Percentiles rank a stretch among this genome's conserved stretches.
Conservation (phyloP, 2,329 filamentous ascomycete genomes). For the Diatrype stigma region DNA sequence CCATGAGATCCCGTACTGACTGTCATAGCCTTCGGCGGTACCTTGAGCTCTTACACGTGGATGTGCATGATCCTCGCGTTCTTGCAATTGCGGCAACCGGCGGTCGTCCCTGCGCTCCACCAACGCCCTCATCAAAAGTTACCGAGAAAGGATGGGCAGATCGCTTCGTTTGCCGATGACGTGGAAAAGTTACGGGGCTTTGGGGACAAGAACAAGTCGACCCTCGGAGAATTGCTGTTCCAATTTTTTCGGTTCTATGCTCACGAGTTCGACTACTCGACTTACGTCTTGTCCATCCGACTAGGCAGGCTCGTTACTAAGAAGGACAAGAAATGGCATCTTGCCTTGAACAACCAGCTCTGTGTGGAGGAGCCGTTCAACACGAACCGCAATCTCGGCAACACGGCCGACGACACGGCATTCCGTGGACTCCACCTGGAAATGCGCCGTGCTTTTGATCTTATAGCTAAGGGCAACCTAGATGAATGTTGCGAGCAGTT, state of each 20-base stretch:
- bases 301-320: conserved; percentile 76
- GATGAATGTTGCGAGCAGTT: conserved; percentile 83
- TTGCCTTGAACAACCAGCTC: conserved; percentile 73
- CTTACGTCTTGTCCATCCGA: conserved; percentile 77
- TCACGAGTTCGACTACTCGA: conserved; percentile 87
- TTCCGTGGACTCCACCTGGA: conserved; percentile 90
- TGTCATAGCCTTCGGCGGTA: conserved; percentile 75
- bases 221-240: conserved; percentile 82
- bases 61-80: conserved; percentile 98
- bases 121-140: conserved; percentile 62
- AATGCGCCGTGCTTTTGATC: conserved; percentile 80
- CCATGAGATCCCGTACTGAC: background rate
- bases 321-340: conserved; percentile 83
- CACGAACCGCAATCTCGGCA: conserved; percentile 80
- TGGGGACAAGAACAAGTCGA: conserved; percentile 75
- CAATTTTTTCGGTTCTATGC: conserved; percentile 94
- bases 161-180: conserved; percentile 83
- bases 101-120: conserved; percentile 82
- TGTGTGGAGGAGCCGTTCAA: conserved; percentile 99
- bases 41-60: conserved; percentile 97
- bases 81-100: conserved; percentile 78
- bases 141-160: conserved; percentile 58
- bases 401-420: conserved; percentile 92
- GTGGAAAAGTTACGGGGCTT: conserved; percentile 69
- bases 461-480: conserved; percentile 74